A percentile compares a stretch with the other conserved stretches of the same genome.
These are phyloP conservation scores for Verticillium klebahnii DNA, from an alignment of 2,329 filamentous ascomycete species.

Conservation along the genomic window DNA sequence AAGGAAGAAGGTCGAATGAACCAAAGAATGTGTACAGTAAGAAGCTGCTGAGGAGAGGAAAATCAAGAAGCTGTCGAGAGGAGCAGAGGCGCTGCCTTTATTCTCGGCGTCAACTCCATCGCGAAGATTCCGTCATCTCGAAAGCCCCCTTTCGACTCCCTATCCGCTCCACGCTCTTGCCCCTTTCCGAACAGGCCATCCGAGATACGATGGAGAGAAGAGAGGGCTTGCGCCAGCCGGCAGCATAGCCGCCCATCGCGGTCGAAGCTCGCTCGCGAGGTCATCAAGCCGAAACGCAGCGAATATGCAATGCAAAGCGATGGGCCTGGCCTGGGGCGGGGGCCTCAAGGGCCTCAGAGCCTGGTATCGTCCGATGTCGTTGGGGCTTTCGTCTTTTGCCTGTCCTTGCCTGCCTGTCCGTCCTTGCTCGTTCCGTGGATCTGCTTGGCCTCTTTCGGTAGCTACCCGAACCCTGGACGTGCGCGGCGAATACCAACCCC, in stretches of 20 bases:
- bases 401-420: background rate
- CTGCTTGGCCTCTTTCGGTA: background rate
- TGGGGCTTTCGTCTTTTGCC: too few relatives aligned
- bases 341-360: background rate
- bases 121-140: background rate
- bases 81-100: slow-evolving; percentile 1
- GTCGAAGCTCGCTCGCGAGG: background rate
- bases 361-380: background rate
- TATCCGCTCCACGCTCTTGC: background rate
- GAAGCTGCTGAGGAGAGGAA: slow-evolving; percentile 1
- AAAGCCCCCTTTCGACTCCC: background rate
- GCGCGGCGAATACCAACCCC: background rate
- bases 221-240: background rate
- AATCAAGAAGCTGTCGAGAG: background rate
- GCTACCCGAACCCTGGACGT: background rate
- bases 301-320: background rate
- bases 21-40: slow-evolving; percentile 2
- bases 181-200: background rate
- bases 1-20: slow-evolving; percentile 1
- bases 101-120: background rate
- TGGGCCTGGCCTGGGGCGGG: background rate
- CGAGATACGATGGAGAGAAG: background rate
- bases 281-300: background rate
- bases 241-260: background rate
- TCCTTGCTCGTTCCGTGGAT: background rate